These are phyloP conservation scores for Entomophthora muscae DNA, from an alignment of 371 early-diverging fungal genomes.

Conservation along the genomic window DNA sequence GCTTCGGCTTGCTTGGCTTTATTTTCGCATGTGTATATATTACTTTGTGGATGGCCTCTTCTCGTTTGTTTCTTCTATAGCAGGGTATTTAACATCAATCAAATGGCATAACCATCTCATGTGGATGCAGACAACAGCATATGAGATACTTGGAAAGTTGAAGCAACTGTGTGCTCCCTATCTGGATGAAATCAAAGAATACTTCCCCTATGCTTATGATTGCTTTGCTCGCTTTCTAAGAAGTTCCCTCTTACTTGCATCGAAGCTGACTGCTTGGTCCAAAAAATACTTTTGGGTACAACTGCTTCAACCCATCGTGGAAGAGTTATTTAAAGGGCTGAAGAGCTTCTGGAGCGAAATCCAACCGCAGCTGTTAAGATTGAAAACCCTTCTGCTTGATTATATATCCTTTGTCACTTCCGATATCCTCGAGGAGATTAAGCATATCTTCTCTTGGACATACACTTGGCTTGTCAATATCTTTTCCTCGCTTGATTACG, in stretches of 20 bases:
- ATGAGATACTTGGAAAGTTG: background rate
- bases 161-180: background rate
- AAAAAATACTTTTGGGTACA: background rate
- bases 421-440: background rate
- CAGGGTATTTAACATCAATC: background rate
- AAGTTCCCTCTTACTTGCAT: background rate
- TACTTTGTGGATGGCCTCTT: background rate
- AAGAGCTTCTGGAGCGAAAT: background rate
- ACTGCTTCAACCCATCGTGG: background rate
- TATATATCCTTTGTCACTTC: background rate
- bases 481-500: background rate
- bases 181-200: background rate
- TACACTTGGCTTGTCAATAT: background rate
- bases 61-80: background rate
- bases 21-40: background rate
- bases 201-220: background rate
- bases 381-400: background rate
- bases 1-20: background rate
- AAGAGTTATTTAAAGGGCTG: background rate
- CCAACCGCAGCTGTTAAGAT: background rate
- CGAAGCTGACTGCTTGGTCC: background rate
- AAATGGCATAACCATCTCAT: background rate
- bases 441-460: background rate
- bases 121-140: background rate
- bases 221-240: background rate